A percentile compares a stretch with the other conserved stretches of the same genome.
phyloP scores from a whole-genome alignment of 345 rosid genomes.

The Adansonia digitata region DNA sequence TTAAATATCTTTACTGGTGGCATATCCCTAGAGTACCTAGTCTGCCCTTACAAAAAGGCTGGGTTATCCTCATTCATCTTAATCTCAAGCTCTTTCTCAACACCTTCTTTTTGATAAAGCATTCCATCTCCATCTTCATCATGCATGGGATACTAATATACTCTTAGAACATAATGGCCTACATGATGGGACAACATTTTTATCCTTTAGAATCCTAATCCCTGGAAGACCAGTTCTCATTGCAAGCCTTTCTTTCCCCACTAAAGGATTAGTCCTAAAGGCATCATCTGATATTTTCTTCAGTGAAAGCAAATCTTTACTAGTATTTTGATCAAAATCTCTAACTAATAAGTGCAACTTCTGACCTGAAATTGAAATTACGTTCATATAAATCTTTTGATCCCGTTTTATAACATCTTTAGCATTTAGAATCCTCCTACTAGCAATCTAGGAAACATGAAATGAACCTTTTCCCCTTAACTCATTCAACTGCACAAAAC shows the following conservation, averaged over 20 bases:
- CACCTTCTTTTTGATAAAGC: constrained; percentile 75
- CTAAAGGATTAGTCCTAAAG: constrained; percentile 40
- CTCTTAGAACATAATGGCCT: constrained; percentile 64
- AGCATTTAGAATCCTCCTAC: constrained; percentile 47
- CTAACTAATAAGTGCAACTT: constrained; percentile 63
- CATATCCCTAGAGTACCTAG: constrained; percentile 65
- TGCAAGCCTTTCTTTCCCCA: constrained; percentile 42
- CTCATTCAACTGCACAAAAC: constrained; percentile 73
- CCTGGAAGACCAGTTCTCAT: constrained; percentile 57
- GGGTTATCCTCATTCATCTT: constrained; percentile 92
- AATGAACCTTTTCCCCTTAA: constrained; percentile 85
- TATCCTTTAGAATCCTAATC: constrained; percentile 51
- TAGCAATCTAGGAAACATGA: constrained; percentile 81
- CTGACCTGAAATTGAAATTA: constrained; percentile 58
- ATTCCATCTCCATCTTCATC: constrained; percentile 85
- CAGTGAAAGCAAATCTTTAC: constrained; percentile 75
- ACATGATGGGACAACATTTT: constrained; percentile 40
- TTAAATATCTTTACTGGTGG: constrained; percentile 90
- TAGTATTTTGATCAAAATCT: constrained; percentile 68
- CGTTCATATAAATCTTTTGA: constrained; percentile 69
- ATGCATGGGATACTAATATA: constrained; percentile 62
- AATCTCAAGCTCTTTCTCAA: constrained; percentile 90
- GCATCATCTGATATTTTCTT: constrained; percentile 43
- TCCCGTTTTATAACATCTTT: constrained; percentile 66
- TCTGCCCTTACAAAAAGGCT: constrained; percentile 75